Evolutionary conservation across 768 basidiomycete genomes (phyloP).

Genomic region (Mycena chlorophos): DNA sequence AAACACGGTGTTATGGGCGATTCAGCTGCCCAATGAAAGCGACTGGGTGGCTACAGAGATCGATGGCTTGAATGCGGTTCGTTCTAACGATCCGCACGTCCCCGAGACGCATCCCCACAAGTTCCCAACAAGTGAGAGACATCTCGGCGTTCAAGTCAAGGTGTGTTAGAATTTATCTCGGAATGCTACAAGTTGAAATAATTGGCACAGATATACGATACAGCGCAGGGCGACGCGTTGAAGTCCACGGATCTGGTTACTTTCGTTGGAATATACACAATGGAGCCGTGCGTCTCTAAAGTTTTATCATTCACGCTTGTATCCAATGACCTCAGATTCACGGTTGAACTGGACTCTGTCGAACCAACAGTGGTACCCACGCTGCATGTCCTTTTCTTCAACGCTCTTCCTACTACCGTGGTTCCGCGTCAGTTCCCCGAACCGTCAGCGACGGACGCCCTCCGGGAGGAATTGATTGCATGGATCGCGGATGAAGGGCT

Average conservation of each 20-base stretch:
- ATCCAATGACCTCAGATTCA: slow-evolving; percentile 32
- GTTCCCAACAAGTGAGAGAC: slow-evolving; percentile 55
- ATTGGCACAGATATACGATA: slow-evolving; percentile 57
- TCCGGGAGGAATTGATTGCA: slow-evolving; percentile 56
- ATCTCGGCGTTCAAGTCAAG: slow-evolving; percentile 76
- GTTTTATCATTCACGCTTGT: not conserved
- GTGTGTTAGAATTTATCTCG: slow-evolving; percentile 35
- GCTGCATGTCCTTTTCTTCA: slow-evolving; percentile 65
- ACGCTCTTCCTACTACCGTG: slow-evolving; percentile 40
- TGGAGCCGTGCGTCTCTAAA: slow-evolving; percentile 54
- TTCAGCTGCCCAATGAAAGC: slow-evolving; percentile 69
- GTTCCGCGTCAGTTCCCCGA: slow-evolving; percentile 41
- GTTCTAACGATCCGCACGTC: slow-evolving; percentile 1
- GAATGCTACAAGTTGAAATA: not conserved
- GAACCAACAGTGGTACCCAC: slow-evolving; percentile 52
- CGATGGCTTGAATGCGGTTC: slow-evolving; percentile 20
- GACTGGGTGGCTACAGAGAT: slow-evolving; percentile 50
- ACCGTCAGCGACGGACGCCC: slow-evolving; percentile 18
- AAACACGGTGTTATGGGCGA: slow-evolving; percentile 68
- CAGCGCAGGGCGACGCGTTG: slow-evolving; percentile 40
- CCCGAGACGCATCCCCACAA: slow-evolving; percentile 50
- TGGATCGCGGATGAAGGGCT: slow-evolving; percentile 77
- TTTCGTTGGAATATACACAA: slow-evolving; percentile 73
- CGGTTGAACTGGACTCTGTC: slow-evolving; percentile 40
- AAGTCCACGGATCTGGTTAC: slow-evolving; percentile 63